Evolutionary conservation across 768 basidiomycete species (phyloP).

Genomic region (Mycena pura): DNA sequence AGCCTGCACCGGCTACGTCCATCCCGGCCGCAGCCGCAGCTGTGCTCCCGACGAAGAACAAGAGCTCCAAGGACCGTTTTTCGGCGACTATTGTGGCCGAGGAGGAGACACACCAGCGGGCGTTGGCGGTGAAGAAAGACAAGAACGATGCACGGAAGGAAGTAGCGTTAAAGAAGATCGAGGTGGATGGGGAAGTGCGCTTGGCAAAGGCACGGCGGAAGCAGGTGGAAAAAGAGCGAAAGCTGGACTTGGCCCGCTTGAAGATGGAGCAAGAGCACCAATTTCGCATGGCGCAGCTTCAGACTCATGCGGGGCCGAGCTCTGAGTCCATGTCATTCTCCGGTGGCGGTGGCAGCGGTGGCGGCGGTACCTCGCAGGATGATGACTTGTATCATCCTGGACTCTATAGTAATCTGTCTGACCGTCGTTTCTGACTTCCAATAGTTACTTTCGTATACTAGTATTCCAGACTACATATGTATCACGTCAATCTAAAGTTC

Average conservation of each 20-base stretch:
- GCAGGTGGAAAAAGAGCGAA: background rate
- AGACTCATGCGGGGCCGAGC: background rate
- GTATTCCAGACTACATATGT: background rate
- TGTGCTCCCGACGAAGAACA: background rate
- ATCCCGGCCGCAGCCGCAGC: background rate
- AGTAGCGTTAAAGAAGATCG: background rate
- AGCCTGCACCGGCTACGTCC: background rate
- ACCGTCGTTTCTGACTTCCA: background rate
- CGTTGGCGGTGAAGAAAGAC: background rate
- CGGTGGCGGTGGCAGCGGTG: too few species aligned
- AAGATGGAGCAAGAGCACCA: conserved; percentile 38
- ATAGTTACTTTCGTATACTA: background rate
- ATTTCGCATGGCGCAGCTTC: conserved; percentile 6
- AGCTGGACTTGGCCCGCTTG: conserved; percentile 25
- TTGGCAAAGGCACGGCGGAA: background rate
- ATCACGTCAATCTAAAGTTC: background rate
- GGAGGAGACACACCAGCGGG: conserved; percentile 4
- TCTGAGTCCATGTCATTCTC: background rate
- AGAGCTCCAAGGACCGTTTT: background rate
- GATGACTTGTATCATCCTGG: background rate
- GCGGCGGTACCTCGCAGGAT: background rate
- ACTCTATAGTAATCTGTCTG: background rate
- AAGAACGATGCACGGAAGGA: background rate
- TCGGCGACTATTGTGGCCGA: background rate
- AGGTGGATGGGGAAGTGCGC: background rate